Base-by-base conservation (phyloP, 2,329 filamentous ascomycete species). In the Aspergillus tamarii region DNA sequence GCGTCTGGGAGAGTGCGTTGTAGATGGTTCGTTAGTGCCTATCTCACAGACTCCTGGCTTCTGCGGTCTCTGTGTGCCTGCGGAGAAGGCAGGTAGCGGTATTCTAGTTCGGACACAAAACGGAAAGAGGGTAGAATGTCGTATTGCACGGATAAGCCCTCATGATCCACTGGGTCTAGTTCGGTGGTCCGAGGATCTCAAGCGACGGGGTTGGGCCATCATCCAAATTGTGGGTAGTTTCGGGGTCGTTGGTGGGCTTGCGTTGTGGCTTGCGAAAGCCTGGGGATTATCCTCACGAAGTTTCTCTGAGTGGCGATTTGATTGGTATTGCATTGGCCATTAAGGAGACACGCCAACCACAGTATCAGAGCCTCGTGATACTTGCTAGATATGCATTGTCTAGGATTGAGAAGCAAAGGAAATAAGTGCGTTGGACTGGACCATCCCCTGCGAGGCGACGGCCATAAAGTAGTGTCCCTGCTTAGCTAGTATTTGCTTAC, bases 161-260 rank as follows among this genome's bases (percentile, higher is more conserved):
- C 85, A 91, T 64, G 94, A 97, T 75, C 94, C 94, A 0, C 82
- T 97, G 0, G 93, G 93, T 0, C 76, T 97, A 41, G 83, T 96
- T 58, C 84, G 89, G 65, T 85, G 93, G 67, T 86, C 87, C 3
- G 87, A 90, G 23, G 85, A 88, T 41, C 72, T 96, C 45, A 88
- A 85, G 69, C 84, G 84, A 52, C 85, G 84, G 53, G 87, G 91
- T 0, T 89, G 89, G 81, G 77, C 90, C 54, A 85, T 91, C 0
- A 80, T 96, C 43, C 91, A 94, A 74, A 81, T 96, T 7, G 77
- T 94, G 26, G 91, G 92, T 16, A 88, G 91, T 58, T 82, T 93
- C 59, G 89, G 93, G 0, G 80, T 95, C 32, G 75, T 96, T 3
- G 91, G 92, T 4, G 91, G 91, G 16, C 75, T 94, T 41, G 86